Evolutionary conservation across 1,139 yeast species (phyloP).

Genomic region (Debaryomyces sp.): DNA sequence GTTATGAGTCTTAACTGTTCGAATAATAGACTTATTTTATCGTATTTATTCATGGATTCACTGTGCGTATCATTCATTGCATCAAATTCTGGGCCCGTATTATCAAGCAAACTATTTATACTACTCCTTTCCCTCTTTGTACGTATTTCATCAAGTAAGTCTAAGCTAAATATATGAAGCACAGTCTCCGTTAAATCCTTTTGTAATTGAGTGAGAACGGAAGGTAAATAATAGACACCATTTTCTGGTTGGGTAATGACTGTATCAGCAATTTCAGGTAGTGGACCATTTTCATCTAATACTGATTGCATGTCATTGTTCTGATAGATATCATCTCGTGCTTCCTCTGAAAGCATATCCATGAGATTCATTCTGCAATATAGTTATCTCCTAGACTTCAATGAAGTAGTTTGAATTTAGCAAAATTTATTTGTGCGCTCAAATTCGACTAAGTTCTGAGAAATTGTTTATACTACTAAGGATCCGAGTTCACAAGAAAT

Average conservation of each 20-base stretch:
- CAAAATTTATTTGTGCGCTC: not conserved
- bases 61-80: constrained; percentile 8
- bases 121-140: constrained; percentile 31
- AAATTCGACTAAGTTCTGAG: not conserved
- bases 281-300: constrained; percentile 7
- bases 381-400: not conserved
- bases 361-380: constrained; percentile 34
- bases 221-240: constrained; percentile 54
- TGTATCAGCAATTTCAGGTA: not conserved
- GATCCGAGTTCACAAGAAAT: not conserved
- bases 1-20: constrained; percentile 53
- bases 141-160: constrained; percentile 36
- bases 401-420: not conserved
- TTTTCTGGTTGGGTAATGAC: constrained; percentile 11
- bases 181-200: constrained; percentile 56
- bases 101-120: constrained; percentile 40
- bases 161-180: constrained; percentile 51
- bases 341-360: constrained; percentile 35
- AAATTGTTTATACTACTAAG: too few relatives aligned
- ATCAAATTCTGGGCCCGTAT: constrained; percentile 15
- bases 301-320: constrained; percentile 9
- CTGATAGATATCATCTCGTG: constrained; percentile 17
- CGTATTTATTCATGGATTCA: constrained; percentile 10
- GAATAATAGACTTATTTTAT: constrained; percentile 37
- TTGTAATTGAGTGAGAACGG: constrained; percentile 57